Conservation (phyloP, 805 yeast genomes). For the Tetrapisispora pingtungensis region DNA sequence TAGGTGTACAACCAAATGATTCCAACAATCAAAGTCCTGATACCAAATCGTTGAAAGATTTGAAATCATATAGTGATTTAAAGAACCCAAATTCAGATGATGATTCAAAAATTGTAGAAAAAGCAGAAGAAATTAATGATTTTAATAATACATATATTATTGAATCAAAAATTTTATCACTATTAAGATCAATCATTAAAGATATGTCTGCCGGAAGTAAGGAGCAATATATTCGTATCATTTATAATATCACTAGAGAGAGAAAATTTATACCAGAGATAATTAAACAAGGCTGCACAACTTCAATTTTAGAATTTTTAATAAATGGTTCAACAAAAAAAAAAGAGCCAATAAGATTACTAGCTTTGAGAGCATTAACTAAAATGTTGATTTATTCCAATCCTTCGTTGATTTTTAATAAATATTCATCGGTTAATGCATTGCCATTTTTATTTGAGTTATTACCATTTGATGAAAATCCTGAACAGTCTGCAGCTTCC, state of each 20-base stretch:
- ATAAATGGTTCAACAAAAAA: constrained; percentile 7
- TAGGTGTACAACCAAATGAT: constrained; percentile 19
- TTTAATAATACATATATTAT: constrained; percentile 17
- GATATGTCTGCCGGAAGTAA: constrained; percentile 18
- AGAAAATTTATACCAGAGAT: constrained; percentile 20
- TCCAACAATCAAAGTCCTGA: constrained; percentile 5
- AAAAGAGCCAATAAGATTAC: constrained; percentile 18
- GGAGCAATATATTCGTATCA: constrained; percentile 25
- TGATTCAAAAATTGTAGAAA: constrained; percentile 7
- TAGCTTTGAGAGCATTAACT: constrained; percentile 37
- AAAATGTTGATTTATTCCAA: constrained; percentile 36
- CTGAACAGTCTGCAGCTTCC: constrained; percentile 1
- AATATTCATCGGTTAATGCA: constrained; percentile 34
- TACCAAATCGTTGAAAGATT: constrained; percentile 19
- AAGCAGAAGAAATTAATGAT: constrained; percentile 12
- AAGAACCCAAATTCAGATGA: constrained; percentile 15
- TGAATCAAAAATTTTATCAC: constrained; percentile 15
- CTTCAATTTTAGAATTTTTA: constrained; percentile 32
- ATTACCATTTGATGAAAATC: constrained; percentile 8
- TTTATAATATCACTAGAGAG: constrained; percentile 25
- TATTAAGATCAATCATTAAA: constrained; percentile 8
- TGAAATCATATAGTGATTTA: constrained; percentile 26
- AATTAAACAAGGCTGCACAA: constrained; percentile 40
- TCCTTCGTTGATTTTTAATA: constrained; percentile 36
- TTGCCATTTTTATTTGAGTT: constrained; percentile 39